Evolutionary conservation across 2,329 filamentous ascomycete genomes (phyloP).

Genomic region (Alternaria gaisen): DNA sequence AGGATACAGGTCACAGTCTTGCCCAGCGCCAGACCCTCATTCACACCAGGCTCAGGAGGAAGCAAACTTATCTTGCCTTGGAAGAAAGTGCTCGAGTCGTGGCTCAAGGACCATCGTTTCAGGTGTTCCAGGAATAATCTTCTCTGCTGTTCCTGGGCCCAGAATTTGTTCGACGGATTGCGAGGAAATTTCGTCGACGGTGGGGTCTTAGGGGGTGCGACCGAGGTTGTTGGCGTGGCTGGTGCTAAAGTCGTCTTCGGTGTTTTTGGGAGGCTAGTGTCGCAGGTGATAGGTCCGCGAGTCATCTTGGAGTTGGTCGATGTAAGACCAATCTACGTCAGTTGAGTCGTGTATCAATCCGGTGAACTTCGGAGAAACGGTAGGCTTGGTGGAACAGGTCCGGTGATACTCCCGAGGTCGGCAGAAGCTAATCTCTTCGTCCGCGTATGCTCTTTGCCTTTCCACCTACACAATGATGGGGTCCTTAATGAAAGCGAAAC

Average conservation of each 20-base stretch:
- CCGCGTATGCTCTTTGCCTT: neutral
- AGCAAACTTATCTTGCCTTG: conserved; percentile 39
- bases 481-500: neutral
- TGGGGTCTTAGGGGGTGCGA: conserved; percentile 1
- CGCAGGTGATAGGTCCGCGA: conserved; percentile 9
- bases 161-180: conserved; percentile 27
- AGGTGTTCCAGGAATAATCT: conserved; percentile 34
- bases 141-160: conserved; percentile 30
- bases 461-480: neutral
- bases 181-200: conserved; percentile 18
- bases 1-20: conserved; percentile 41
- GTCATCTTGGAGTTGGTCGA: conserved; percentile 15
- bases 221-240: conserved; percentile 1
- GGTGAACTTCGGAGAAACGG: neutral
- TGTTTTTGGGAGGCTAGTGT: conserved; percentile 10
- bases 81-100: conserved; percentile 42
- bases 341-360: neutral
- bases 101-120: conserved; percentile 34
- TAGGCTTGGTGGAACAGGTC: neutral
- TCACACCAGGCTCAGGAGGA: conserved; percentile 9
- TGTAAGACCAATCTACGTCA: conserved; percentile 4
- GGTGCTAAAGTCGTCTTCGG: conserved; percentile 11
- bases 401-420: neutral
- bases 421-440: neutral
- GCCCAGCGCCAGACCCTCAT: conserved; percentile 30